Evolutionary conservation across 306 rosid genomes (phyloP).

Genomic region (Morella rubra): DNA sequence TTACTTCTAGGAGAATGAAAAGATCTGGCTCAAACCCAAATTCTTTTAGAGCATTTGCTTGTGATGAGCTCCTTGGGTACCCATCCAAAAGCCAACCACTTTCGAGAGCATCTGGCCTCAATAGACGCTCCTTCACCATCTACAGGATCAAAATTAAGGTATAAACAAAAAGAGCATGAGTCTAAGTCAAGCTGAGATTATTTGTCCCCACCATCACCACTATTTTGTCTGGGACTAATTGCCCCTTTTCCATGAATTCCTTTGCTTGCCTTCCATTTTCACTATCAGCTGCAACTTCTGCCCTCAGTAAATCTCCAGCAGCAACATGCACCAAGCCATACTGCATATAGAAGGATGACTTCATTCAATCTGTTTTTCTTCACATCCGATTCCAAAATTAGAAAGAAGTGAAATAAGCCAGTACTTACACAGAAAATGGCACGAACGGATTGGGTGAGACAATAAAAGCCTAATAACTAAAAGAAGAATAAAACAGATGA

Average conservation of each 20-base stretch:
- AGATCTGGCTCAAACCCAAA: conserved; percentile 69
- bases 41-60: conserved; percentile 68
- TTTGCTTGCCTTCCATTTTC: conserved; percentile 77
- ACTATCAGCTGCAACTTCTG: conserved; percentile 80
- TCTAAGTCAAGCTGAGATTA: conserved; percentile 15
- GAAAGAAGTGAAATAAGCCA: conserved; percentile 26
- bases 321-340: conserved; percentile 83
- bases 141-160: conserved; percentile 32
- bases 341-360: conserved; percentile 59
- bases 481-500: background rate
- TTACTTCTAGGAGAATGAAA: conserved; percentile 81
- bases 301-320: conserved; percentile 96
- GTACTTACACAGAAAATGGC: conserved; percentile 1
- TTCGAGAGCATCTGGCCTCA: conserved; percentile 58
- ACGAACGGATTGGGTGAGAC: background rate
- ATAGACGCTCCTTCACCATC: conserved; percentile 90
- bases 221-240: conserved; percentile 81
- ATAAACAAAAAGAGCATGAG: conserved; percentile 23
- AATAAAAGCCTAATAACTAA: background rate
- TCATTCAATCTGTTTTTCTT: conserved; percentile 43
- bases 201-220: conserved; percentile 67
- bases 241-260: conserved; percentile 81
- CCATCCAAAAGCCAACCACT: conserved; percentile 98
- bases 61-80: conserved; percentile 91
- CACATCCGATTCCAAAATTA: conserved; percentile 27